Base-by-base conservation (phyloP, 2,329 filamentous ascomycete genomes). In the Coniochaeta sp. region DNA sequence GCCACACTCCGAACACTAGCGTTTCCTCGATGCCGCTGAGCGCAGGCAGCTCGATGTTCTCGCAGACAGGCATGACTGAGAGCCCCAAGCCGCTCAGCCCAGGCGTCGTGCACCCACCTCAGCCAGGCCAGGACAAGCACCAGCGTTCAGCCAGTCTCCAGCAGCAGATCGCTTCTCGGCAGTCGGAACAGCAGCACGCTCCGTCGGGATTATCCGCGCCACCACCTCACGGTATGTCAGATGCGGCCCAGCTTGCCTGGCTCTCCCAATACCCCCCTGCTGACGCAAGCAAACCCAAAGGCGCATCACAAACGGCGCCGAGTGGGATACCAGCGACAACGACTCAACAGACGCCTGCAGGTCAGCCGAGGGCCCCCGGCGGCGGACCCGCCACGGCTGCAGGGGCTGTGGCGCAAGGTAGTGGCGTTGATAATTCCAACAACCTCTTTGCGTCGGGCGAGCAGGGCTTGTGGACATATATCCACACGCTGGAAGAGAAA, bases 1-100 rank as follows among this genome's bases (percentile, higher is more conserved):
- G 69, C 17, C 81, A 82, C 62, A 79, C 80, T 16, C 72, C 78
- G 3, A 80, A 76, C 59, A 77, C 79, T 12, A 82, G 78, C 66
- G 74, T 81, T 36, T 79, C 80, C 3, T 80, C 79, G 16, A 66
- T 79, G 58, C 76, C 80, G 8, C 70, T 80, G 30, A 75, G 74
- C 58, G 74, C 75, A 47, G 76, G 76, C 54, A 79, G 77, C 61
- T 77, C 78, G 55, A 82, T 92, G 64, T 96, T 91, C 70, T 82
- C 86, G 9, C 87, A 91, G 64, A 82, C 84, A 59, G 82, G 78
- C 61, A 89, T 96, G 77, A 95, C 89, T 3, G 91, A 96, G 73
- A 96, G 90, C 65, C 91, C 92, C 0, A 96, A 93, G 70, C 89
- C 92, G 4, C 78, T 96, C 44, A 92, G 88, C 62, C 89, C 89